phyloP scores from a whole-genome alignment of 2,329 filamentous ascomycete genomes.

The Tolypocladium guangdongense region DNA sequence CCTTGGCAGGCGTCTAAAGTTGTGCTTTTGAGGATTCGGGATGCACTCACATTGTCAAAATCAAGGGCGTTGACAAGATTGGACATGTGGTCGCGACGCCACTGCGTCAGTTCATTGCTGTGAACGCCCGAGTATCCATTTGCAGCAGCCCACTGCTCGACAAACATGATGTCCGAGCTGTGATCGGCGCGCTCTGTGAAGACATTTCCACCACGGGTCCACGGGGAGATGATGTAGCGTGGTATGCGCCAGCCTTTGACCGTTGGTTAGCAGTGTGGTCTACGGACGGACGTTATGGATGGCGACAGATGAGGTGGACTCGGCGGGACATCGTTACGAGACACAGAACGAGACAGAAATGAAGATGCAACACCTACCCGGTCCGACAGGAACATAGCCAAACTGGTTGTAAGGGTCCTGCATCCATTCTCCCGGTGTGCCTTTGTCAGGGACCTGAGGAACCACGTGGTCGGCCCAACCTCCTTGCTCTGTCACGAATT shows the following conservation, averaged over 20 bases:
- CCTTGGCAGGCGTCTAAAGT: neutral
- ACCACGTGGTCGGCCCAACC: slow-evolving; percentile 42
- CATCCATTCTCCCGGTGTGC: slow-evolving; percentile 38
- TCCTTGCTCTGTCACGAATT: slow-evolving; percentile 32
- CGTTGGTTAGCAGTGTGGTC: neutral
- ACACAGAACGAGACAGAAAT: neutral
- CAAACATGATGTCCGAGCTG: slow-evolving; percentile 40
- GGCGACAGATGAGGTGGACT: neutral
- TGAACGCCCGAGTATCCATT: slow-evolving; percentile 22
- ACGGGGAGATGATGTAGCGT: slow-evolving; percentile 42
- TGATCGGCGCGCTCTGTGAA: slow-evolving; percentile 43
- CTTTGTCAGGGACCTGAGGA: slow-evolving; percentile 33
- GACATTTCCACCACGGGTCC: slow-evolving; percentile 40
- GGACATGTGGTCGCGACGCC: slow-evolving; percentile 16
- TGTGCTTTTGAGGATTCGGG: neutral
- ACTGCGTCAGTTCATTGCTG: slow-evolving; percentile 11
- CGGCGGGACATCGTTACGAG: neutral
- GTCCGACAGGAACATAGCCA: slow-evolving; percentile 14
- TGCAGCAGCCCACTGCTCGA: slow-evolving; percentile 31
- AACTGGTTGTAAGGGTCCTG: slow-evolving; percentile 24
- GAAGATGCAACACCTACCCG: slow-evolving; percentile 10
- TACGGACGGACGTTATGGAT: neutral
- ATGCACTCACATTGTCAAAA: slow-evolving; percentile 24
- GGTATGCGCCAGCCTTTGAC: slow-evolving; percentile 30
- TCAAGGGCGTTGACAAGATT: slow-evolving; percentile 22